These are phyloP conservation scores for Clonostachys rhizophaga DNA, from an alignment of 2,329 filamentous ascomycete genomes.

Conservation along the genomic window DNA sequence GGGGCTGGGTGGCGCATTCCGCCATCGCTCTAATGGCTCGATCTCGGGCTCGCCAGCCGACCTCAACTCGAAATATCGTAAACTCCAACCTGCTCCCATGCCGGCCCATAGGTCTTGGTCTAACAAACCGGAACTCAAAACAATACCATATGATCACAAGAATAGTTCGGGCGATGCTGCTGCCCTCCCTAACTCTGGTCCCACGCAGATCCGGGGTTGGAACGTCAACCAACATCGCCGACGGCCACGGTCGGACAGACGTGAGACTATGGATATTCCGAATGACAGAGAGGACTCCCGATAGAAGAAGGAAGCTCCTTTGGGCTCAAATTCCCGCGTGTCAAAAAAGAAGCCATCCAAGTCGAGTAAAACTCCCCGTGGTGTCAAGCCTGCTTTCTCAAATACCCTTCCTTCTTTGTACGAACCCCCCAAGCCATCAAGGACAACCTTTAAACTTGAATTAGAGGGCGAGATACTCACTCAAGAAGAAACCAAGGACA, in stretches of 20 bases:
- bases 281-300: slow-evolving; percentile 7
- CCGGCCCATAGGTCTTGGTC: slow-evolving; percentile 43
- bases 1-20: slow-evolving; percentile 19
- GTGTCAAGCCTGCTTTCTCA: not conserved
- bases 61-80: slow-evolving; percentile 39
- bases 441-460: not conserved
- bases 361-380: too few relatives aligned
- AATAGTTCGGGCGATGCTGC: slow-evolving; percentile 43
- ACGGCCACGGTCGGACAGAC: slow-evolving; percentile 13
- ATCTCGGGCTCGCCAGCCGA: slow-evolving; percentile 13
- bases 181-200: slow-evolving; percentile 49
- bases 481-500: not conserved
- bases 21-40: slow-evolving; percentile 29
- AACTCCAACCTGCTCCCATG: slow-evolving; percentile 53
- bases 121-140: slow-evolving; percentile 48
- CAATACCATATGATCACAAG: slow-evolving; percentile 56
- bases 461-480: not conserved
- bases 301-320: slow-evolving; percentile 4
- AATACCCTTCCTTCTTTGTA: not conserved
- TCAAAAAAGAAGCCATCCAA: too few relatives aligned
- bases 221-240: slow-evolving; percentile 37
- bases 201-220: slow-evolving; percentile 54
- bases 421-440: not conserved
- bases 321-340: too few relatives aligned
- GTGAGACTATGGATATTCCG: not conserved